Evolutionary conservation across 305 asterid genomes (phyloP).

Genomic region (Euphrasia arctica): DNA sequence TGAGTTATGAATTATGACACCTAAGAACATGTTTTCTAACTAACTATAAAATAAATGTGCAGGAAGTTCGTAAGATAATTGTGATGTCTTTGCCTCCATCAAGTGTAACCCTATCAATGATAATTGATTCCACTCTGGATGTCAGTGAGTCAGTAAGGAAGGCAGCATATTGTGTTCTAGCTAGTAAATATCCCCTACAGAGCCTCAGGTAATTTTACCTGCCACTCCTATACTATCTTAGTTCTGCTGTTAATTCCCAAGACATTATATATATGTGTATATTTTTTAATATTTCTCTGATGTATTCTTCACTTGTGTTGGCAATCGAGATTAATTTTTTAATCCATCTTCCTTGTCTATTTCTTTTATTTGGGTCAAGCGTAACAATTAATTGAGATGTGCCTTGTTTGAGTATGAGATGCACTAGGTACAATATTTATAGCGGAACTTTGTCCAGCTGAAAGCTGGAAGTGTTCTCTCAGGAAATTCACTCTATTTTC

Average conservation of each 20-base stretch:
- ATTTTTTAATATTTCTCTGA: background rate
- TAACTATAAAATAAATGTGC: slow-evolving; percentile 29
- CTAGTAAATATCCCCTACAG: slow-evolving; percentile 83
- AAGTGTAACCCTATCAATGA: slow-evolving; percentile 54
- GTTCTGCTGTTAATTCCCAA: slow-evolving; percentile 14
- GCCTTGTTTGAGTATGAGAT: background rate
- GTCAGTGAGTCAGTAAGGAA: slow-evolving; percentile 82
- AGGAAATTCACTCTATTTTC: background rate
- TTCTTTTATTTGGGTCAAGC: background rate
- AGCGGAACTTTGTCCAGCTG: background rate
- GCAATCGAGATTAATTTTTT: background rate
- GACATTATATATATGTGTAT: too few species aligned
- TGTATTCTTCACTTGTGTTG: background rate
- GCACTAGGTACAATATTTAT: background rate
- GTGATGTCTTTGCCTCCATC: slow-evolving; percentile 91
- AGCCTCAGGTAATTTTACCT: slow-evolving; percentile 71
- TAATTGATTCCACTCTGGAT: slow-evolving; percentile 82
- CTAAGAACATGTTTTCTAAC: slow-evolving; percentile 8
- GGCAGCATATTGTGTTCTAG: slow-evolving; percentile 77
- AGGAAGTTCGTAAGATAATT: slow-evolving; percentile 87
- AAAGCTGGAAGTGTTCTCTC: background rate
- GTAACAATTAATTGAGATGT: background rate
- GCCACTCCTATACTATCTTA: background rate
- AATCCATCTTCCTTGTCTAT: background rate
- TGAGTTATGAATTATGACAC: background rate